Base-by-base conservation (phyloP, 2,329 filamentous ascomycete species). In the Ophiosphaerella herpotricha region DNA sequence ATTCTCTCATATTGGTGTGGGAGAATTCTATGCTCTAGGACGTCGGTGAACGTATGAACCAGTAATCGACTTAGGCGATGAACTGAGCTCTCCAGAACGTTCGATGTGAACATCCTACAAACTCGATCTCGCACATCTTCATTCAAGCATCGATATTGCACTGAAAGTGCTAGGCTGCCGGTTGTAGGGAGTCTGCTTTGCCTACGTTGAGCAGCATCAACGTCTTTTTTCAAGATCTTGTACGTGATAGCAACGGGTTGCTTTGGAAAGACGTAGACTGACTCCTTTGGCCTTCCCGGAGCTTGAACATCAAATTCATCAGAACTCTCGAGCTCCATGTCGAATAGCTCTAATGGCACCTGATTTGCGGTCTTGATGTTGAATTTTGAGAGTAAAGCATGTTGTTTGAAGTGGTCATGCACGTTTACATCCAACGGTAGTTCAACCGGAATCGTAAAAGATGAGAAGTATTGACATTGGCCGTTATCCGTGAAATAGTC, bases 361-460 rank as follows among this genome's bases (percentile, higher is more conserved):
- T 83, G 72, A 48, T 82, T 90, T 1, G 90, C 88, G 0, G 92
- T 91, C 11, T 90, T 91, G 44, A 99, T 87, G 12, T 90, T 96
- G 70, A 99, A 99, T 8, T 88, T 87, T 0, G 92, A 97, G 66
- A 94, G 94, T 0, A 97, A 80, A 0, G 85, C 81, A 7, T 85
- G 77, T 55, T 90, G 85, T 68, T 96, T 96, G 78, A 97, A 97
- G 24, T 95, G 85, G 62, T 99, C 94, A 64, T 97, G 92, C 5
- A 99, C 94, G 58, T 97, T 97, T 55, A 99, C 94, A 3, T 93
- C 92, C 3, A 99, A 80, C 0, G 91, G 90, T 4, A 99, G 78
- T 1, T 88, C 82, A 1, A 94, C 87, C 2, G 86, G 82, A 16
- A 95, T 80, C 3, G 80, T 83, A 16, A 83, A 82, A 7, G 81